Base-by-base conservation (phyloP, 2,329 filamentous ascomycete genomes). In the Fusarium algeriense region DNA sequence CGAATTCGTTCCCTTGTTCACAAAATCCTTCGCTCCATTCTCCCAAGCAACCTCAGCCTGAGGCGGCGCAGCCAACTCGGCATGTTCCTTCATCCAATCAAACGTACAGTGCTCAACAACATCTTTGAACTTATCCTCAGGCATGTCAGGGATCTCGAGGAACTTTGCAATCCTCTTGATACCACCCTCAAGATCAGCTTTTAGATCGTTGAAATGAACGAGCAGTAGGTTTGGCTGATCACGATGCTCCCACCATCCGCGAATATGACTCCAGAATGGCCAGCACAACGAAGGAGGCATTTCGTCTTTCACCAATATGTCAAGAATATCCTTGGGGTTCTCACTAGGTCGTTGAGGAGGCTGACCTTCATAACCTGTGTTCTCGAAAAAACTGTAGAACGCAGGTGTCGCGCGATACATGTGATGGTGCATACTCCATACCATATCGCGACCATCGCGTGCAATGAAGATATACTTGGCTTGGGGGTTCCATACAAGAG, bases 1-100 rank as follows among this genome's bases (percentile, higher is more conserved):
- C 0, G 53, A 38, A 12, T 67, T 67, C 0, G 62, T 60, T 1
- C 64, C 64, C 23, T 67, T 67, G 30, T 67, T 9, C 0, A 67
- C 44, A 43, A 67, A 67, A 14, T 67, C 46, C 26, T 49, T 46
- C 0, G 64, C 64, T 0, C 64, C 64, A 11, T 67, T 54, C 6
- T 11, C 35, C 64, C 64, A 67, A 5, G 64, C 64, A 2, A 67
- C 5, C 7, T 60, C 46, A 6, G 62, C 23, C 4, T 61, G 40
- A 26, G 62, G 64, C 2, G 62, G 64, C 1, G 62, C 30, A 2
- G 41, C 35, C 0, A 67, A 6, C 0, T 26, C 5, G 0, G 62
- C 64, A 44, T 67, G 55, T 6, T 60, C 46, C 26, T 67, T 67
- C 64, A 67, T 67, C 64, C 64, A 67, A 4, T 52, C 54, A n/a